phyloP scores from a whole-genome alignment of 1,139 yeast genomes.

The Kodamaea sp. region DNA sequence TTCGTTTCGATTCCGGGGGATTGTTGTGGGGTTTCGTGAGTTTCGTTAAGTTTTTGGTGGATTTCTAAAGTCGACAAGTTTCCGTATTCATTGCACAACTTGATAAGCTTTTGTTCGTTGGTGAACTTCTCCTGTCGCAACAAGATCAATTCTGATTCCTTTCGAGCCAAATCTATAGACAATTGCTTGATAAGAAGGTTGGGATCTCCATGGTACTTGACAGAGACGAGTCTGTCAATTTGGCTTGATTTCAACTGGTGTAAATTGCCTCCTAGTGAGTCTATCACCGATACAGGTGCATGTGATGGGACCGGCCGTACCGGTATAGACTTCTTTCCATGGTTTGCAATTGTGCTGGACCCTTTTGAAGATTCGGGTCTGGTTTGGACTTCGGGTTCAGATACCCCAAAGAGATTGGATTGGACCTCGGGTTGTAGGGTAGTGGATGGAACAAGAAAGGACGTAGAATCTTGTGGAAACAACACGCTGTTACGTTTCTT shows the following conservation, averaged over 20 bases:
- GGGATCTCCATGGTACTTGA: constrained; percentile 41
- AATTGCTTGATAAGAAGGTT: constrained; percentile 46
- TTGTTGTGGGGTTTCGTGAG: constrained; percentile 1
- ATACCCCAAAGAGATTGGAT: constrained; percentile 11
- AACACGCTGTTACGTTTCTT: constrained; percentile 13
- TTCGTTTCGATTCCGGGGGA: neutral
- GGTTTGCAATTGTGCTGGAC: neutral
- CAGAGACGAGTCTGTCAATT: constrained; percentile 30
- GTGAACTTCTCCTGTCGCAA: constrained; percentile 42
- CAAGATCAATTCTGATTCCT: constrained; percentile 49
- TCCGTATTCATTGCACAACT: constrained; percentile 46
- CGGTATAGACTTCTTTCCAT: neutral
- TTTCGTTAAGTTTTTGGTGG: constrained; percentile 34
- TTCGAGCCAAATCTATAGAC: constrained; percentile 48
- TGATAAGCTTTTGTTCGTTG: constrained; percentile 45
- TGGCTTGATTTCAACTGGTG: constrained; percentile 23
- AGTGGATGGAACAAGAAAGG: constrained; percentile 5
- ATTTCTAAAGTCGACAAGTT: constrained; percentile 44
- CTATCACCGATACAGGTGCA: constrained; percentile 4
- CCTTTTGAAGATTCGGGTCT: neutral
- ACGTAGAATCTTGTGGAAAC: constrained; percentile 13
- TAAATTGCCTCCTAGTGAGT: constrained; percentile 17
- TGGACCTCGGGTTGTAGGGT: constrained; percentile 7
- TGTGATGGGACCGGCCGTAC: neutral
- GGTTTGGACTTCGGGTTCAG: neutral